phyloP scores from a whole-genome alignment of 202 grass and related monocot genomes.

The Eragrostis tef region DNA sequence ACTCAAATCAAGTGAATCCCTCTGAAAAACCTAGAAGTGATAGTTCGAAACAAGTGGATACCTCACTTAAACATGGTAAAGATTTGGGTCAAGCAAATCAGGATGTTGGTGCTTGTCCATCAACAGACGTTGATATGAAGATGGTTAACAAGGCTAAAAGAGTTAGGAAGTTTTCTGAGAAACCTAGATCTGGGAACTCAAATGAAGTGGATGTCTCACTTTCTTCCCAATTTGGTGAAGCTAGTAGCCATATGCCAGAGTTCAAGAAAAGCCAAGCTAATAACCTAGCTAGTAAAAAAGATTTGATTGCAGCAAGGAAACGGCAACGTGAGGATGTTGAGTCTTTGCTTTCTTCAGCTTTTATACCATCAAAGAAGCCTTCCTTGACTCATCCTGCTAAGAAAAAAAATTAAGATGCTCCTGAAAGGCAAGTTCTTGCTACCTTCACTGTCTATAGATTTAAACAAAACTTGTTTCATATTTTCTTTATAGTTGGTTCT shows the following conservation, averaged over 20 bases:
- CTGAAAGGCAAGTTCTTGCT: conserved; percentile 50
- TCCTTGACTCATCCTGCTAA: conserved; percentile 42
- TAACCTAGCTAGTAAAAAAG: conserved; percentile 44
- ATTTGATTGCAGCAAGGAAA: conserved; percentile 73
- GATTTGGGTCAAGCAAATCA: conserved; percentile 34
- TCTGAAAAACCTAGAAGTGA: not conserved
- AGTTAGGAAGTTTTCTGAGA: conserved; percentile 54
- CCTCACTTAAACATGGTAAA: conserved; percentile 29
- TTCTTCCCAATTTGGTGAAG: conserved; percentile 46
- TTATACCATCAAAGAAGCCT: conserved; percentile 78
- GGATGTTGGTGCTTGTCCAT: conserved; percentile 31
- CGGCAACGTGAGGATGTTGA: conserved; percentile 72
- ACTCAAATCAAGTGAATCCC: conserved; percentile 42
- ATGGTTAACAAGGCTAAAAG: conserved; percentile 45
- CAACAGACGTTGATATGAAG: conserved; percentile 48
- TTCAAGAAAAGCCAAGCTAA: conserved; percentile 48
- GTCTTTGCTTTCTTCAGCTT: conserved; percentile 73
- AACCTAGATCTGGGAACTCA: conserved; percentile 41
- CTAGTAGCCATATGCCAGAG: conserved; percentile 39
- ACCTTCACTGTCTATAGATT: conserved; percentile 30
- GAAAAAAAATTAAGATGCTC: conserved; percentile 47
- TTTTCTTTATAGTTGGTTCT: not conserved
- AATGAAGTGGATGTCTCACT: conserved; percentile 41
- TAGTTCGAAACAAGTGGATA: conserved; percentile 43
- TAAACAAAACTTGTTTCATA: conserved; percentile 2